Evolutionary conservation across 768 basidiomycete species (phyloP).

Genomic region (Phaeolepiota aurea): DNA sequence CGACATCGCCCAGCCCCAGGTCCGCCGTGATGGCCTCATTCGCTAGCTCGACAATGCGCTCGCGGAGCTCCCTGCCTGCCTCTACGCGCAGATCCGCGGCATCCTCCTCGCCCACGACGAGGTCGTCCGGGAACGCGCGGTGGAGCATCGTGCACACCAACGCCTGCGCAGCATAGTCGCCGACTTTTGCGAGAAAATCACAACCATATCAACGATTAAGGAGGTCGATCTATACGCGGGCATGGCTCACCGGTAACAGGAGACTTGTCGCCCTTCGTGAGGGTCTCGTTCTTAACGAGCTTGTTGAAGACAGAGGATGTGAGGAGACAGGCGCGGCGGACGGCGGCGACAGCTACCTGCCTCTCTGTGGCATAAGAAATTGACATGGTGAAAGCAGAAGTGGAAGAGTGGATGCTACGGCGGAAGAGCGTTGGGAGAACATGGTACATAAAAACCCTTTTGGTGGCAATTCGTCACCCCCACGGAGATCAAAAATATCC

Average conservation of each 20-base stretch:
- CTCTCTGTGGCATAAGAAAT: constrained; percentile 57
- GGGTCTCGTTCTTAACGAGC: constrained; percentile 76
- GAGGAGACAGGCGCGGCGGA: constrained; percentile 76
- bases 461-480: neutral
- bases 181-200: constrained; percentile 46
- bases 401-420: constrained; percentile 10
- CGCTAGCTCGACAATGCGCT: constrained; percentile 73
- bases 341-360: constrained; percentile 77
- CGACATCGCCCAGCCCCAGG: constrained; percentile 46
- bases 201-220: neutral
- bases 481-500: neutral
- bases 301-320: constrained; percentile 83
- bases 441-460: neutral
- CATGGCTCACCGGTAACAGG: constrained; percentile 71
- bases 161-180: constrained; percentile 90
- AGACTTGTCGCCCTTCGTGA: constrained; percentile 87
- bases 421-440: constrained; percentile 8
- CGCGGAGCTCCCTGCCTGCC: constrained; percentile 32
- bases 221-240: neutral
- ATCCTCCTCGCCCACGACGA: constrained; percentile 94
- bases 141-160: constrained; percentile 78
- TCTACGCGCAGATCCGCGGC: constrained; percentile 63
- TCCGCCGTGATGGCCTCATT: constrained; percentile 65
- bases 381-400: constrained; percentile 35
- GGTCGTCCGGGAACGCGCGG: constrained; percentile 74